phyloP scores from a whole-genome alignment of 352 stramenopile genomes.

The Phytophthora brassicae region DNA sequence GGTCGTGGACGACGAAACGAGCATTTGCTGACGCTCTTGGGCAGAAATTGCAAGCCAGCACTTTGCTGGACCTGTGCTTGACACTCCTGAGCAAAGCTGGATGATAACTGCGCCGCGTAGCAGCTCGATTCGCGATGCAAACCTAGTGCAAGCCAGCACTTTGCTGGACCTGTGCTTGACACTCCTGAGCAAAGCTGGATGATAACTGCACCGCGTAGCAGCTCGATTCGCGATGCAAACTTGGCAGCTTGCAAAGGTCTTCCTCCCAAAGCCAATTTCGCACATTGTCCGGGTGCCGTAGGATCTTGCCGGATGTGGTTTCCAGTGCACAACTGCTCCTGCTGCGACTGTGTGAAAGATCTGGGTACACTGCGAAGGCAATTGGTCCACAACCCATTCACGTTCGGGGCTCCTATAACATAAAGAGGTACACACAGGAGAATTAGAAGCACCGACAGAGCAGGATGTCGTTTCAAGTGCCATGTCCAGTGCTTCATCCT shows the following conservation, averaged over 20 bases:
- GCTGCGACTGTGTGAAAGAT: conserved; percentile 31
- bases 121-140: conserved; percentile 26
- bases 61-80: conserved; percentile 30
- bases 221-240: conserved; percentile 25
- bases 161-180: conserved; percentile 29
- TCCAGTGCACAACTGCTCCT: conserved; percentile 29
- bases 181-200: conserved; percentile 29
- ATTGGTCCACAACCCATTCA: conserved; percentile 6
- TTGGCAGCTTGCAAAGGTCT: conserved; percentile 24
- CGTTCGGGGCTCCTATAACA: conserved; percentile 1
- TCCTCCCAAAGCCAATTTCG: conserved; percentile 31
- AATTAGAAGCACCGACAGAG: conserved; percentile 11
- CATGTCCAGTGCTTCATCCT: conserved; percentile 9
- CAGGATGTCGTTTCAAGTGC: conserved; percentile 2
- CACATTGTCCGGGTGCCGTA: conserved; percentile 28
- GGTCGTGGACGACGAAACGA: not conserved
- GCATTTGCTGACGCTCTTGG: conserved; percentile 33
- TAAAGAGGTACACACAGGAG: conserved; percentile 6
- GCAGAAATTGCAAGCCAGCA: conserved; percentile 47
- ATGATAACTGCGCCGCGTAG: conserved; percentile 27
- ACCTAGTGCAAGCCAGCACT: conserved; percentile 52
- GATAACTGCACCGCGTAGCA: conserved; percentile 26
- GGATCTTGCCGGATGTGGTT: conserved; percentile 10
- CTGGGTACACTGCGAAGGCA: conserved; percentile 35
- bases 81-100: conserved; percentile 26